Evolutionary conservation across 2,329 filamentous ascomycete species (phyloP).

Genomic region (Alternaria sp.): DNA sequence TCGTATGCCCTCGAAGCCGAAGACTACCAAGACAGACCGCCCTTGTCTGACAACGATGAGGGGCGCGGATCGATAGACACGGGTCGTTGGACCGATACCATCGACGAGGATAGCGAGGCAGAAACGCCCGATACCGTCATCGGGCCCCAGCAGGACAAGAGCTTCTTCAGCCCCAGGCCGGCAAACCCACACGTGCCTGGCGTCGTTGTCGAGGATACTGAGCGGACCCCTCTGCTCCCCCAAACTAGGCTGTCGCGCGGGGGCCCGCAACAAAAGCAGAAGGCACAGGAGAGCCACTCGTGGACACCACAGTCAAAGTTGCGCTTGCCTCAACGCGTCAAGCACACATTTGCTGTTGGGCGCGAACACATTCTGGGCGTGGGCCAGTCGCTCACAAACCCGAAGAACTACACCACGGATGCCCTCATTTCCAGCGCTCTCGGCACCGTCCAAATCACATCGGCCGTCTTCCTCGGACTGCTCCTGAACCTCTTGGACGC

Average conservation of each 20-base stretch:
- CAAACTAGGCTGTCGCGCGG: conserved; percentile 40
- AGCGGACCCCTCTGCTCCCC: conserved; percentile 52
- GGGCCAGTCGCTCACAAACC: conserved; percentile 60
- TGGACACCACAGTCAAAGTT: conserved; percentile 37
- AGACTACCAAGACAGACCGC: conserved; percentile 40
- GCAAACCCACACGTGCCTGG: conserved; percentile 23
- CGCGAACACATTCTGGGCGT: conserved; percentile 33
- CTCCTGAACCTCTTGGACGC: conserved; percentile 94
- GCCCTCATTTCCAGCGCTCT: conserved; percentile 71
- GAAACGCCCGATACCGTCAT: conserved; percentile 57
- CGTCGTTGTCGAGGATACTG: conserved; percentile 43
- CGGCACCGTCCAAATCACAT: conserved; percentile 75
- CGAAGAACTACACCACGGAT: conserved; percentile 76
- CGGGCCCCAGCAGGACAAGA: conserved; percentile 25
- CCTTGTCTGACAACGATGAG: conserved; percentile 32
- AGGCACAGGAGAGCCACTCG: conserved; percentile 8
- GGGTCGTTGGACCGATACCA: conserved; percentile 59
- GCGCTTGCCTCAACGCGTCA: conserved; percentile 29
- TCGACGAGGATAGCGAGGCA: conserved; percentile 70
- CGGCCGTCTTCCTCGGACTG: conserved; percentile 86
- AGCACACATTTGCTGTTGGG: conserved; percentile 25
- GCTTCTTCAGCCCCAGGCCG: conserved; percentile 37
- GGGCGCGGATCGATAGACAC: conserved; percentile 43
- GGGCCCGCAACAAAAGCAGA: conserved; percentile 29
- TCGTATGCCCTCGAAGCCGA: conserved; percentile 72